phyloP scores from a whole-genome alignment of 305 asterid species.

The Solanum hybrid region DNA sequence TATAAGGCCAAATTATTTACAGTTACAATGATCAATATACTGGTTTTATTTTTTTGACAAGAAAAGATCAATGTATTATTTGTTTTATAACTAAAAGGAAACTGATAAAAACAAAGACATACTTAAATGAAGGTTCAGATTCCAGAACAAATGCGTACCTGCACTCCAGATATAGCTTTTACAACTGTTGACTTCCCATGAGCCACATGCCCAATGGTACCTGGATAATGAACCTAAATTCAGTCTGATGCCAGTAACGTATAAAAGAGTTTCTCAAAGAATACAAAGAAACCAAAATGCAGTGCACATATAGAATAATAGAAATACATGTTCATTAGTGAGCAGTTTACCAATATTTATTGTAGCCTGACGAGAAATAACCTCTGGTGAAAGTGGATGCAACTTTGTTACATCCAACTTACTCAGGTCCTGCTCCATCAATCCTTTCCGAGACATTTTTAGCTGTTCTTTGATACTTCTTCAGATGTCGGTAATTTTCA shows the following conservation, averaged over 20 bases:
- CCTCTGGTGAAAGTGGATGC: slow-evolving; percentile 96
- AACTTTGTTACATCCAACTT: slow-evolving; percentile 73
- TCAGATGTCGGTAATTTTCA: background rate
- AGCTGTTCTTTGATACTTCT: slow-evolving; percentile 8
- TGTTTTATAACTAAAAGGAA: background rate
- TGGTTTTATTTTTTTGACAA: background rate
- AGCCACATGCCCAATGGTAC: slow-evolving; percentile 98
- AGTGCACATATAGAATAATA: background rate
- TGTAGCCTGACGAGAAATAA: slow-evolving; percentile 93
- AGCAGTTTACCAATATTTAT: slow-evolving; percentile 65
- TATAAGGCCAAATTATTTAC: background rate
- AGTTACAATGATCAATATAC: background rate
- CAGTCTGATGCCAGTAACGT: background rate
- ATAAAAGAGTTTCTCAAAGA: background rate
- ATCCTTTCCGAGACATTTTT: slow-evolving; percentile 72
- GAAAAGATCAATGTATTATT: background rate
- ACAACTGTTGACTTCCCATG: slow-evolving; percentile 98
- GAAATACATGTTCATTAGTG: background rate
- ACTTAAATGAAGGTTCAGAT: background rate
- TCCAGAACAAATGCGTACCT: slow-evolving; percentile 34
- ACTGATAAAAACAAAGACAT: background rate
- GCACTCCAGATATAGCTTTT: slow-evolving; percentile 94
- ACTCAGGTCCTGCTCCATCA: slow-evolving; percentile 93
- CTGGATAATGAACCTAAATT: slow-evolving; percentile 26
- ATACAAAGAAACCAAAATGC: background rate